Conservation (phyloP, 805 yeast species). For the Yarrowia osloensis region DNA sequence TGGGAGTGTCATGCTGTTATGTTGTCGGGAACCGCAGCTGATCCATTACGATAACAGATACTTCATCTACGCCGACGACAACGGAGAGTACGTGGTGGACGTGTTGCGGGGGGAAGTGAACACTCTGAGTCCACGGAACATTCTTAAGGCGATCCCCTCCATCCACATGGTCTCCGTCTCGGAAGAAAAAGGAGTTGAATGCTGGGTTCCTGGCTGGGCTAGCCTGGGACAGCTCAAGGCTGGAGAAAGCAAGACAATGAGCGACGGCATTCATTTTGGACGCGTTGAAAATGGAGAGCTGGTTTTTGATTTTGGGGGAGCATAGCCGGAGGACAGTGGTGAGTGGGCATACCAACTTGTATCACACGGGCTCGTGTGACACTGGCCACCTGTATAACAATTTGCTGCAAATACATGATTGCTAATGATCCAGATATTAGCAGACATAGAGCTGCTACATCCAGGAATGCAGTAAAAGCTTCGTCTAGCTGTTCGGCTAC, state of each 20-base stretch:
- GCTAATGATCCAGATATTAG: too few species aligned
- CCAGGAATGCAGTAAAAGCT: too few species aligned
- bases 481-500: too few species aligned
- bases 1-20: background rate
- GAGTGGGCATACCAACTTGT: too few species aligned
- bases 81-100: background rate
- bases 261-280: background rate
- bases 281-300: background rate
- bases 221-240: constrained; percentile 3
- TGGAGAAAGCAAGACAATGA: background rate
- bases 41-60: constrained; percentile 7
- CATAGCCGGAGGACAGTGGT: background rate
- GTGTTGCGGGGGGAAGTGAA: background rate
- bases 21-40: background rate
- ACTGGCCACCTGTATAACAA: too few species aligned
- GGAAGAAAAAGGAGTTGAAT: background rate
- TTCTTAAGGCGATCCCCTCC: background rate
- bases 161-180: background rate
- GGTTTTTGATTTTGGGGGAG: background rate
- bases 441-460: too few species aligned
- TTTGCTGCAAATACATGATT: too few species aligned
- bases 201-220: constrained; percentile 17
- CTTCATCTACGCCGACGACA: background rate
- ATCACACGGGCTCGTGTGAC: too few species aligned
- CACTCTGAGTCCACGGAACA: background rate